Conservation (phyloP, 345 rosid species). For the Barbarea vulgaris region DNA sequence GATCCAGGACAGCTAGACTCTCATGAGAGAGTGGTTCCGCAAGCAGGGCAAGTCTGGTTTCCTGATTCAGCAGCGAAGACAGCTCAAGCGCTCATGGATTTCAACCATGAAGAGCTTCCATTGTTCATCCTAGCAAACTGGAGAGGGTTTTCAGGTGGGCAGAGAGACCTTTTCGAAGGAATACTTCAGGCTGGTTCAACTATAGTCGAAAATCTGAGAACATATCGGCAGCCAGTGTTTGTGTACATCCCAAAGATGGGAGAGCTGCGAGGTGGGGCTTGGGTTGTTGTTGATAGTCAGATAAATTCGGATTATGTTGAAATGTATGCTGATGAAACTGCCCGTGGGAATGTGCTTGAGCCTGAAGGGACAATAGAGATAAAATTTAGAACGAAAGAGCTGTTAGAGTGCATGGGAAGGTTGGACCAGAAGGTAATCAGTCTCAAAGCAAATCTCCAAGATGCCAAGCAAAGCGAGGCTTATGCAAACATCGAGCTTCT, state of each 20-base stretch:
- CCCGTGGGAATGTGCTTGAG: slow-evolving; percentile 96
- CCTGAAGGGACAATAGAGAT: slow-evolving; percentile 99
- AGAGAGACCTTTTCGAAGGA: slow-evolving; percentile 98
- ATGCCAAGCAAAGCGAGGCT: slow-evolving; percentile 58
- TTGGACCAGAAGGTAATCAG: slow-evolving; percentile 71
- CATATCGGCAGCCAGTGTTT: slow-evolving; percentile 95
- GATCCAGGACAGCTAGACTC: slow-evolving; percentile 99
- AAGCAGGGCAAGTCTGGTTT: slow-evolving; percentile 99
- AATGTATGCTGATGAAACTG: slow-evolving; percentile 96
- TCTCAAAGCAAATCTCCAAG: slow-evolving; percentile 68
- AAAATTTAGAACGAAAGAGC: slow-evolving; percentile 89
- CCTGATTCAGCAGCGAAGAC: slow-evolving; percentile 99
- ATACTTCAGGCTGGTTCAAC: slow-evolving; percentile 99
- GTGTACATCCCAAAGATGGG: slow-evolving; percentile 99
- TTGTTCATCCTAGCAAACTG: slow-evolving; percentile 96
- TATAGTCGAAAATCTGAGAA: slow-evolving; percentile 95
- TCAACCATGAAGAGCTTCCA: slow-evolving; percentile 93
- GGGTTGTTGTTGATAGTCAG: slow-evolving; percentile 98
- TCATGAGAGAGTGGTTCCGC: slow-evolving; percentile 97
- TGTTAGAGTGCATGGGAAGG: slow-evolving; percentile 97
- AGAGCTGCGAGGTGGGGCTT: slow-evolving; percentile 99
- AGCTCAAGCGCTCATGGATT: slow-evolving; percentile 95
- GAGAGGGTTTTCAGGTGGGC: slow-evolving; percentile 99
- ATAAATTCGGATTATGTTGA: slow-evolving; percentile 94
- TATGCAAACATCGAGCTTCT: slow-evolving; percentile 51